These are phyloP conservation scores for Byssothecium circinans DNA, from an alignment of 2,329 filamentous ascomycete species.

Conservation along the genomic window DNA sequence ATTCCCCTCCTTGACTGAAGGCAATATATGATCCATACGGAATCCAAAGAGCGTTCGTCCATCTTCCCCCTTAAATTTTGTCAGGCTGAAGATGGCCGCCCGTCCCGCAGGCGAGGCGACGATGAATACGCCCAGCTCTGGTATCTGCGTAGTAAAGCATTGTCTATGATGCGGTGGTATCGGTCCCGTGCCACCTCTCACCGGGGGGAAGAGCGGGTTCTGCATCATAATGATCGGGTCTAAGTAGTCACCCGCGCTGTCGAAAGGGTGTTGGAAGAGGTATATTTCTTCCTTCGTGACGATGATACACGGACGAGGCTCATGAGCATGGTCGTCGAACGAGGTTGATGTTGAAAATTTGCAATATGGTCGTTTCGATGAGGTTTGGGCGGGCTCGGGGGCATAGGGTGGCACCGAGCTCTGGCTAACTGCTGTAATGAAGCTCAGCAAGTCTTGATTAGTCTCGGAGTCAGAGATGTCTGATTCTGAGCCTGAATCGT, in stretches of 20 bases:
- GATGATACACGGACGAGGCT: constrained; percentile 38
- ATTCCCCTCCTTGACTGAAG: constrained; percentile 39
- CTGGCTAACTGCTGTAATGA: constrained; percentile 1
- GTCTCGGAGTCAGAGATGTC: too few species aligned
- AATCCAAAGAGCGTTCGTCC: constrained; percentile 44
- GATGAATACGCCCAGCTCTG: constrained; percentile 70
- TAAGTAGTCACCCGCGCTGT: background rate
- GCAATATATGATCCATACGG: constrained; percentile 60
- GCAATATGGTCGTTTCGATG: constrained; percentile 5
- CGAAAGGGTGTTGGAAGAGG: constrained; percentile 43
- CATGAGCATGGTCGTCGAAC: constrained; percentile 7
- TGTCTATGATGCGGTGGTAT: constrained; percentile 39
- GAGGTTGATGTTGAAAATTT: background rate
- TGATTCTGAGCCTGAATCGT: too few species aligned
- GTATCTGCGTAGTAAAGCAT: constrained; percentile 65
- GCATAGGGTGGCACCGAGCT: background rate
- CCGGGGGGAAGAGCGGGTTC: constrained; percentile 29
- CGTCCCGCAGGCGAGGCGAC: constrained; percentile 68
- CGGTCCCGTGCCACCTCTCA: background rate
- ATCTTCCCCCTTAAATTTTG: constrained; percentile 45
- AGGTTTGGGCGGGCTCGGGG: background rate
- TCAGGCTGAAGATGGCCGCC: constrained; percentile 64
- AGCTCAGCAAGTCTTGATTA: too few species aligned
- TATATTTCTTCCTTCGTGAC: constrained; percentile 49
- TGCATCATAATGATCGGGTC: constrained; percentile 40